Conservation (phyloP, 2,329 filamentous ascomycete genomes). For the Colletotrichum neosansevieriae region DNA sequence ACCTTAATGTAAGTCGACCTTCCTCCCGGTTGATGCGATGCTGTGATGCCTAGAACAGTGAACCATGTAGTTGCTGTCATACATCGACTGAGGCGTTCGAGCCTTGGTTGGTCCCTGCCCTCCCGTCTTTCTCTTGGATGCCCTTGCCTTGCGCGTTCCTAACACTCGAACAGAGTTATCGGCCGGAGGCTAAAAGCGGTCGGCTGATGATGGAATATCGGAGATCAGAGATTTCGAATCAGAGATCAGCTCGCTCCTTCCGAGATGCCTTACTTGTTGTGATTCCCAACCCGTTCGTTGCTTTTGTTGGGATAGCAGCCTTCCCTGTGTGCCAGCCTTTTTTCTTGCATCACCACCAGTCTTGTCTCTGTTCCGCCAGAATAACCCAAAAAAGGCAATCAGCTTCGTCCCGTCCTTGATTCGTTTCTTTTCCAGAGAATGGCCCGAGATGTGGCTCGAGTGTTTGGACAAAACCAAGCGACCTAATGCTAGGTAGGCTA, state of each 20-base stretch:
- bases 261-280: neutral
- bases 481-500: neutral
- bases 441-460: slow-evolving; percentile 4
- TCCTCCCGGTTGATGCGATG: neutral
- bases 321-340: neutral
- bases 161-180: slow-evolving; percentile 11
- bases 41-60: neutral
- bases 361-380: neutral
- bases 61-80: slow-evolving; percentile 2
- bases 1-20: slow-evolving; percentile 5
- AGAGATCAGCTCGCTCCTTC: neutral
- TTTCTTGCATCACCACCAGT: neutral
- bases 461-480: neutral
- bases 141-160: neutral
- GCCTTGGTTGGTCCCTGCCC: neutral
- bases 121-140: neutral
- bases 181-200: slow-evolving; percentile 5
- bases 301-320: neutral
- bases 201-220: slow-evolving; percentile 9
- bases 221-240: neutral
- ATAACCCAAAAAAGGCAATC: slow-evolving; percentile 17
- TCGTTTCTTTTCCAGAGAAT: neutral
- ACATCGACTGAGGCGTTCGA: neutral
- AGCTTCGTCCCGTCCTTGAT: slow-evolving; percentile 4
- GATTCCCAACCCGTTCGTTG: neutral